Evolutionary conservation across 306 rosid species (phyloP).

Genomic region (Corylus heterophylla): DNA sequence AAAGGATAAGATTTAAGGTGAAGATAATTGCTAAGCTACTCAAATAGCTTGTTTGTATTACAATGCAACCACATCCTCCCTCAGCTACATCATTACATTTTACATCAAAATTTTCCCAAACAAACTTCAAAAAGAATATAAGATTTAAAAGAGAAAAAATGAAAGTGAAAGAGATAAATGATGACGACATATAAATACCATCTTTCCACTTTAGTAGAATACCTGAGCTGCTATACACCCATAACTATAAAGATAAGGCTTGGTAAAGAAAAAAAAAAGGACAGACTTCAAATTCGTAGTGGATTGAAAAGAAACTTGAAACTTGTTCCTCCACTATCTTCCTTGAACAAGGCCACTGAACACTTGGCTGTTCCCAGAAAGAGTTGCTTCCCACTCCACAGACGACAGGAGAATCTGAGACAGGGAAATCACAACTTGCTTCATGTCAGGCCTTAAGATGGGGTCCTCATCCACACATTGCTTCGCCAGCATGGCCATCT

Average conservation of each 20-base stretch:
- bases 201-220: neutral
- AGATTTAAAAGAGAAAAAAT: neutral
- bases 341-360: constrained; percentile 99
- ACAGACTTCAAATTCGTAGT: neutral
- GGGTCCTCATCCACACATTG: constrained; percentile 96
- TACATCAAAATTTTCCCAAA: constrained; percentile 25
- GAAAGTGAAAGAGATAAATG: neutral
- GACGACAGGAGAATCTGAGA: constrained; percentile 93
- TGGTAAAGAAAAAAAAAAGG: neutral
- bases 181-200: constrained; percentile 16
- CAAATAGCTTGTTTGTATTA: constrained; percentile 15
- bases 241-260: constrained; percentile 11
- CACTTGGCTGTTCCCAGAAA: constrained; percentile 97
- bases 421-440: constrained; percentile 75
- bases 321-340: constrained; percentile 53
- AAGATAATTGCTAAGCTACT: neutral
- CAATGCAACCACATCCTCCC: constrained; percentile 2
- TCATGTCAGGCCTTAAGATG: constrained; percentile 91
- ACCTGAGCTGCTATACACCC: constrained; percentile 27
- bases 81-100: neutral
- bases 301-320: constrained; percentile 24
- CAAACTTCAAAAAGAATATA: constrained; percentile 13
- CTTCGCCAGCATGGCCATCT: constrained; percentile 90
- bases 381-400: constrained; percentile 98
- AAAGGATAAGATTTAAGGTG: neutral